These are phyloP conservation scores for Pestalotiopsis sp. DNA, from an alignment of 2,329 filamentous ascomycete genomes.

Conservation along the genomic window DNA sequence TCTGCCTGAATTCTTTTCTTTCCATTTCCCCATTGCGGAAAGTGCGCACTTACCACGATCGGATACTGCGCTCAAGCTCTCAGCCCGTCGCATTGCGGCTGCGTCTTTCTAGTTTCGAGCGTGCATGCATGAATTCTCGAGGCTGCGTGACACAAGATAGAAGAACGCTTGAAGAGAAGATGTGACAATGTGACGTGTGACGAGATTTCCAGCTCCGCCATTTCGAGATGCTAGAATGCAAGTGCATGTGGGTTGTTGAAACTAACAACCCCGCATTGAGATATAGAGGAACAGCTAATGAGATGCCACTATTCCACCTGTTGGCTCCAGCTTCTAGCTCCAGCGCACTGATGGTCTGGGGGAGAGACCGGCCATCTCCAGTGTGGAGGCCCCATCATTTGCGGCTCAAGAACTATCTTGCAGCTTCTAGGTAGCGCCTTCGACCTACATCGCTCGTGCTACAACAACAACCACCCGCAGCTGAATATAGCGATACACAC, in stretches of 20 bases:
- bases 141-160: not conserved
- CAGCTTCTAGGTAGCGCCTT: too few relatives aligned
- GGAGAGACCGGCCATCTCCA: too few relatives aligned
- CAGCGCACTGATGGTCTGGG: too few relatives aligned
- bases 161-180: not conserved
- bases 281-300: too few relatives aligned
- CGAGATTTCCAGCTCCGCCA: not conserved
- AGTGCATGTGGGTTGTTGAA: not conserved
- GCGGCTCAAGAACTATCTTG: too few relatives aligned
- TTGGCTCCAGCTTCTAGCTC: not conserved
- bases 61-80: not conserved
- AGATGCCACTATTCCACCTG: too few relatives aligned
- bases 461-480: not conserved
- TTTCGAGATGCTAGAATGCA: not conserved
- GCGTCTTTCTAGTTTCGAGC: not conserved
- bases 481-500: not conserved
- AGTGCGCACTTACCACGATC: not conserved
- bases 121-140: not conserved
- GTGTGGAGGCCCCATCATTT: too few relatives aligned
- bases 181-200: not conserved
- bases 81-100: not conserved
- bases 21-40: not conserved
- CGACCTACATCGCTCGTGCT: too few relatives aligned
- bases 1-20: not conserved
- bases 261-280: too few relatives aligned